Evolutionary conservation across 352 stramenopile species (phyloP).

Genomic region (Lagenidium giganteum): DNA sequence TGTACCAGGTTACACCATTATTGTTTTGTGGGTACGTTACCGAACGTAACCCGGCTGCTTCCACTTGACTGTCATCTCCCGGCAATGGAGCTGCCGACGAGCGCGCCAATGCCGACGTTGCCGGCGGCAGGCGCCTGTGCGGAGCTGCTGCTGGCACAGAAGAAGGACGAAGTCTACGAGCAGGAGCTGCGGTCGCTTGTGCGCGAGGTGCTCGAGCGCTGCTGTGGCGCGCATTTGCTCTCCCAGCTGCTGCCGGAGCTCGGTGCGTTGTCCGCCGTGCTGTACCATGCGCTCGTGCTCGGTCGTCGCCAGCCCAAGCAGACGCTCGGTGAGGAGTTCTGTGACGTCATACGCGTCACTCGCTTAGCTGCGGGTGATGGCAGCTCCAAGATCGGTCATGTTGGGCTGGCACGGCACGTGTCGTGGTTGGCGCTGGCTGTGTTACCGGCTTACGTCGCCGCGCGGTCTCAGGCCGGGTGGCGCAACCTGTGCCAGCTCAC

Average conservation of each 20-base stretch:
- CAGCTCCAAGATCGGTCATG: conserved; percentile 4
- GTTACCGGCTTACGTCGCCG: conserved; percentile 36
- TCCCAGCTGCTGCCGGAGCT: conserved; percentile 62
- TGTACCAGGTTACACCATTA: too few species aligned
- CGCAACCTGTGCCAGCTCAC: conserved; percentile 44
- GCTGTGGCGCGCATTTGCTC: conserved; percentile 38
- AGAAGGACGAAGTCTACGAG: conserved; percentile 57
- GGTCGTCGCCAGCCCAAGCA: conserved; percentile 40
- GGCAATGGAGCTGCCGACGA: too few species aligned
- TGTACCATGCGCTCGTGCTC: conserved; percentile 48
- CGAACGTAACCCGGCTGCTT: too few species aligned
- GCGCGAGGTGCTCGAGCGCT: conserved; percentile 53
- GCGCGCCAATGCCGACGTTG: conserved; percentile 20
- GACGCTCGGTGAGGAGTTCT: conserved; percentile 73
- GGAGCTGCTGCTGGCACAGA: conserved; percentile 51
- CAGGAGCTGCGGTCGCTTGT: conserved; percentile 49
- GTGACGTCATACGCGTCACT: conserved; percentile 56
- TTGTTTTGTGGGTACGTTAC: too few species aligned
- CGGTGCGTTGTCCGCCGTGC: conserved; percentile 33
- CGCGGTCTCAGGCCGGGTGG: conserved; percentile 53
- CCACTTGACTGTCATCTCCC: too few species aligned
- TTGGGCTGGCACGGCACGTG: conserved; percentile 22
- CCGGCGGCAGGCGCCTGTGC: conserved; percentile 40
- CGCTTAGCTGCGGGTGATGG: neutral
- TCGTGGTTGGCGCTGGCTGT: conserved; percentile 46